Evolutionary conservation across 306 rosid species (phyloP).

Genomic region (Astragalus glycyphyllos): DNA sequence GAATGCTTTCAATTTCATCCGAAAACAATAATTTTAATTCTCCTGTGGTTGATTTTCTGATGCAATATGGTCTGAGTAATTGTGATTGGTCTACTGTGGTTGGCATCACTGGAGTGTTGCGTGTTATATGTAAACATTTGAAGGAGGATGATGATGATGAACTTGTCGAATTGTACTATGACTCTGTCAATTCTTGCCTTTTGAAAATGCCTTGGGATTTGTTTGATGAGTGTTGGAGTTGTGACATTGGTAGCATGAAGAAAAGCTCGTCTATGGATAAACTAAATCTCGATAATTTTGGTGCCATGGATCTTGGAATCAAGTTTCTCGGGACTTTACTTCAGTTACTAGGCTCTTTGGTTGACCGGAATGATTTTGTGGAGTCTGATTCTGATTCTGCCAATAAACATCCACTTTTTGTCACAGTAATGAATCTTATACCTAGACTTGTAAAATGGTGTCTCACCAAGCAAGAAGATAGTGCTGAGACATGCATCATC

Average conservation of each 20-base stretch:
- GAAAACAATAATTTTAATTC: slow-evolving; percentile 43
- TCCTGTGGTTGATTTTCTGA: slow-evolving; percentile 39
- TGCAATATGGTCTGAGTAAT: slow-evolving; percentile 51
- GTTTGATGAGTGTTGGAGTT: slow-evolving; percentile 47
- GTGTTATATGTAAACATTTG: slow-evolving; percentile 63
- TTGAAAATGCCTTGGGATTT: slow-evolving; percentile 64
- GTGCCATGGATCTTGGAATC: slow-evolving; percentile 44
- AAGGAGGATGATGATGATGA: slow-evolving; percentile 55
- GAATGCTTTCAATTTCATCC: slow-evolving; percentile 39
- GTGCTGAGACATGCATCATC: slow-evolving; percentile 46
- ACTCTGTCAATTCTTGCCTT: slow-evolving; percentile 62
- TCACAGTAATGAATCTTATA: slow-evolving; percentile 53
- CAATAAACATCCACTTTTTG: slow-evolving; percentile 50
- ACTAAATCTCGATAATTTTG: slow-evolving; percentile 5
- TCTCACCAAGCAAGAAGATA: slow-evolving; percentile 55
- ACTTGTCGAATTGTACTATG: slow-evolving; percentile 54
- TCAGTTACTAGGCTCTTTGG: slow-evolving; percentile 82
- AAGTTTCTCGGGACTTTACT: slow-evolving; percentile 74
- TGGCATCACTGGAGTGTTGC: slow-evolving; percentile 61
- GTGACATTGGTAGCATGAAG: slow-evolving; percentile 32
- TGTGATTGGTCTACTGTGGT: slow-evolving; percentile 66
- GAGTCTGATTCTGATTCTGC: slow-evolving; percentile 54
- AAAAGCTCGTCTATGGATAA: slow-evolving; percentile 43
- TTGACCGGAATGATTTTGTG: slow-evolving; percentile 54
- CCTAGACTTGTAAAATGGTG: slow-evolving; percentile 73